phyloP scores from a whole-genome alignment of 2,329 filamentous ascomycete genomes.

The Paracamarosporium sp. region DNA sequence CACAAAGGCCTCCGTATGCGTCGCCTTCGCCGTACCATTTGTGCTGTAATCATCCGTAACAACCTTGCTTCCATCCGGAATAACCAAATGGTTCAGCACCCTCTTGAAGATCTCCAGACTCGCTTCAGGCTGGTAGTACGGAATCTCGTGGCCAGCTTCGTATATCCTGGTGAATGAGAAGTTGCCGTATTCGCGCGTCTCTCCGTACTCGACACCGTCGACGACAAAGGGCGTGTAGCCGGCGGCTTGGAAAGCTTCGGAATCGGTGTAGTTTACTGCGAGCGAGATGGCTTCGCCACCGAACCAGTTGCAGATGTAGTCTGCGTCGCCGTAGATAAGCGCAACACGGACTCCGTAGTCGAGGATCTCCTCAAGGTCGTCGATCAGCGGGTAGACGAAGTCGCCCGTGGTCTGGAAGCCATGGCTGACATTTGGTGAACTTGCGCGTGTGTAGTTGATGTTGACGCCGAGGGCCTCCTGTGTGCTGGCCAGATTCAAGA shows the following conservation, averaged over 20 bases:
- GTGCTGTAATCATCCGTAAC: constrained; percentile 37
- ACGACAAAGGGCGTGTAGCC: constrained; percentile 76
- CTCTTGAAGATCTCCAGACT: constrained; percentile 39
- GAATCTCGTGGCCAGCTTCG: constrained; percentile 60
- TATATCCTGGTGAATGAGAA: constrained; percentile 60
- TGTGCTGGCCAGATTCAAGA: constrained; percentile 60
- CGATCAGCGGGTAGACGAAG: constrained; percentile 54
- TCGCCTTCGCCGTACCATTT: constrained; percentile 38
- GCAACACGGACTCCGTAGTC: constrained; percentile 62
- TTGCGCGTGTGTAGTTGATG: constrained; percentile 61
- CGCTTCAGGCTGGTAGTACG: constrained; percentile 49
- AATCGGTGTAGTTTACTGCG: constrained; percentile 59
- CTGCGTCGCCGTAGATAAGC: constrained; percentile 65
- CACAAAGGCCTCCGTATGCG: constrained; percentile 39
- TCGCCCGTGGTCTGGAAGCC: constrained; percentile 57
- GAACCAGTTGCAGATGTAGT: constrained; percentile 68
- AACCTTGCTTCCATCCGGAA: constrained; percentile 37
- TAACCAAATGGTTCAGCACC: constrained; percentile 30
- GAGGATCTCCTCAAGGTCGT: constrained; percentile 59
- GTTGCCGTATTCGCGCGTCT: constrained; percentile 78
- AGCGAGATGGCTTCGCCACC: constrained; percentile 75
- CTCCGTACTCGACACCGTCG: constrained; percentile 66
- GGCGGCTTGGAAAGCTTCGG: constrained; percentile 64
- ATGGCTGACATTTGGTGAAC: constrained; percentile 43
- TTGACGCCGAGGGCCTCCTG: constrained; percentile 58